Evolutionary conservation across 805 yeast species (phyloP), one percentile per base, ranked within the genome.

Genomic region (Wickerhamomyces xylosicus): DNA sequence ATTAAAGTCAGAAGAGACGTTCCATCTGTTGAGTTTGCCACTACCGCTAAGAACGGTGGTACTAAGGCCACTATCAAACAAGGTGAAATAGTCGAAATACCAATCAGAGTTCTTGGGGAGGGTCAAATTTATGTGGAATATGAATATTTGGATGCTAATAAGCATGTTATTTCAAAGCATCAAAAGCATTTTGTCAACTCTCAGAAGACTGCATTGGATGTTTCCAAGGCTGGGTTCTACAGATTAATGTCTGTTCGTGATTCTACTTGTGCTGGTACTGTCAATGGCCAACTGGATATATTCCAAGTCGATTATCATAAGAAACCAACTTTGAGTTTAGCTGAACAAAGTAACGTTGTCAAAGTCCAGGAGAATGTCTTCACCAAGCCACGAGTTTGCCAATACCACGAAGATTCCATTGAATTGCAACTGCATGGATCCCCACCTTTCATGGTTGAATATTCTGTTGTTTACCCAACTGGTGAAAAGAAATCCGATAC

Each of bases 1-100:
- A 64, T 92, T n/a, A 66, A 68, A 22, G 87, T 87, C 2, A 73
- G 89, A 49, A 64, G 76, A 37, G 85, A 79, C 40, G 61, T 79
- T 2, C 95, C 97, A 18, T 56, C 63, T 4, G 77, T 71, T 5
- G 62, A 62, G 2, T 73, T 77, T 47, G 61, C 63, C 35, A 54
- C 65, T 3, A 40, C 47, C 5, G n/a, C n/a, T n/a, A 25, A 25
- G 5, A 59, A 61, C 17, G 64, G 64, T n/a, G 61, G 65, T 3
- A 50, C 50, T 17, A 48, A 57, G 11, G 49, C 63, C 15, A 61
- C 60, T 29, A 67, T 82, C 19, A 76, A 77, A 16, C 81, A 83
- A 53, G 90, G 92, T 4, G 75, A 75, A 4, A 47, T 50, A 1
- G 63, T 74, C 2, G 63, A 62, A 3, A 58, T 89, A 22, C 95